phyloP scores from a whole-genome alignment of 2,329 filamentous ascomycete species.

The Rhynchosporium graminicola region DNA sequence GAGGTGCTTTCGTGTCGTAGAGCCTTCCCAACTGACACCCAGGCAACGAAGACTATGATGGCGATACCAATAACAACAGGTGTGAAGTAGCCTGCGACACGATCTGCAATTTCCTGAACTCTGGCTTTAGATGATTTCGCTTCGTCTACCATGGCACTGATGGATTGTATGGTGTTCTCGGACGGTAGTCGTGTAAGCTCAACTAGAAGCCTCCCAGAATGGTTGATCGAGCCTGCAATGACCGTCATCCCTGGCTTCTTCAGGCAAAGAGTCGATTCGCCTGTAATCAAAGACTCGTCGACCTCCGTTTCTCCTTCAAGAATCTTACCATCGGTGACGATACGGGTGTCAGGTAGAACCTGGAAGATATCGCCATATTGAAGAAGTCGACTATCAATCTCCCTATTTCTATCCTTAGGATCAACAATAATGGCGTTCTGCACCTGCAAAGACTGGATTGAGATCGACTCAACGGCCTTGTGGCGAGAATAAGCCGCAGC shows the following conservation, averaged over 20 bases:
- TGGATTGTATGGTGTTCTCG: slow-evolving; percentile 71
- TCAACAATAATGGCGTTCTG: slow-evolving; percentile 55
- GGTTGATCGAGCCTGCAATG: slow-evolving; percentile 71
- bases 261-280: slow-evolving; percentile 62
- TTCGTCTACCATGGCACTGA: slow-evolving; percentile 70
- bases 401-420: slow-evolving; percentile 45
- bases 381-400: slow-evolving; percentile 66
- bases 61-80: slow-evolving; percentile 63
- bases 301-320: slow-evolving; percentile 64
- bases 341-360: slow-evolving; percentile 56
- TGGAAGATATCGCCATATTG: slow-evolving; percentile 72
- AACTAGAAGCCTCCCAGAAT: slow-evolving; percentile 60
- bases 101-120: slow-evolving; percentile 68
- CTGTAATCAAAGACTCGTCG: slow-evolving; percentile 78
- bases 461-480: slow-evolving; percentile 57
- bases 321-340: slow-evolving; percentile 72
- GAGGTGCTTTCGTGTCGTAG: slow-evolving; percentile 46
- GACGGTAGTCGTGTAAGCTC: slow-evolving; percentile 61
- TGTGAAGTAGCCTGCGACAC: slow-evolving; percentile 68
- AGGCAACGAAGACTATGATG: slow-evolving; percentile 60
- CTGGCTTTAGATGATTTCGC: slow-evolving; percentile 69
- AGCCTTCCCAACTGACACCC: slow-evolving; percentile 60
- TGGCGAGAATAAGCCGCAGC: slow-evolving; percentile 54
- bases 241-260: slow-evolving; percentile 57
- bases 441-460: slow-evolving; percentile 58